Percentiles rank a stretch among this genome's conserved stretches.
Conservation (phyloP, 2,329 filamentous ascomycete genomes). For the Ustulina deusta region DNA sequence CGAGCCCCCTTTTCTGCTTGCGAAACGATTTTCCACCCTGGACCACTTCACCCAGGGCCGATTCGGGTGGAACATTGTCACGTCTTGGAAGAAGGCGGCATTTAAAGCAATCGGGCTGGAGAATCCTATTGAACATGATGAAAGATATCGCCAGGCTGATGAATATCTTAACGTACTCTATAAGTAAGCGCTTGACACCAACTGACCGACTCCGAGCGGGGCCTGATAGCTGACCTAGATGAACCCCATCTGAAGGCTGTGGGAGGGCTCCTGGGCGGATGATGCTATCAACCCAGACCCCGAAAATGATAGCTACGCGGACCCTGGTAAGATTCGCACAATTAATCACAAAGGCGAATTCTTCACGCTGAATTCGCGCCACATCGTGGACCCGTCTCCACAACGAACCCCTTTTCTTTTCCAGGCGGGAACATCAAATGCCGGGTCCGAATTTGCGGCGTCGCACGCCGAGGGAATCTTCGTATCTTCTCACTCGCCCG, state of each 20-base stretch:
- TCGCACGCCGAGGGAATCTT: constrained; percentile 72
- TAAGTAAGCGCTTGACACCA: constrained; percentile 59
- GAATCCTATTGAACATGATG: constrained; percentile 69
- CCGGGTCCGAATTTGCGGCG: constrained; percentile 67
- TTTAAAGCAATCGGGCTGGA: constrained; percentile 72
- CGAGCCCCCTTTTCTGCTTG: constrained; percentile 71
- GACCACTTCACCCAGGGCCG: constrained; percentile 72
- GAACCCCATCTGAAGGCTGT: constrained; percentile 54
- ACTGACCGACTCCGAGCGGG: constrained; percentile 12
- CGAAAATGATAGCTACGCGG: constrained; percentile 66
- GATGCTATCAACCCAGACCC: constrained; percentile 67
- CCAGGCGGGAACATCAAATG: constrained; percentile 70
- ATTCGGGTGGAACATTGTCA: constrained; percentile 75
- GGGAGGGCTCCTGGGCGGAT: constrained; percentile 68
- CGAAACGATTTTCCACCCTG: constrained; percentile 71
- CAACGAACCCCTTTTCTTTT: constrained; percentile 69
- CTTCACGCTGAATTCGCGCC: constrained; percentile 58
- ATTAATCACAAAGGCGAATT: constrained; percentile 72
- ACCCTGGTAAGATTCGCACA: constrained; percentile 68
- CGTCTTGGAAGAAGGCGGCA: constrained; percentile 65
- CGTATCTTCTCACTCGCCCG: constrained; percentile 65
- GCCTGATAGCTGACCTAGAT: constrained; percentile 22
- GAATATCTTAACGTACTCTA: constrained; percentile 72
- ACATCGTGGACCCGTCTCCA: constrained; percentile 66
- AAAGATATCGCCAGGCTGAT: constrained; percentile 70